phyloP scores from a whole-genome alignment of 331 rosid genomes.

The Quercus tomentella region DNA sequence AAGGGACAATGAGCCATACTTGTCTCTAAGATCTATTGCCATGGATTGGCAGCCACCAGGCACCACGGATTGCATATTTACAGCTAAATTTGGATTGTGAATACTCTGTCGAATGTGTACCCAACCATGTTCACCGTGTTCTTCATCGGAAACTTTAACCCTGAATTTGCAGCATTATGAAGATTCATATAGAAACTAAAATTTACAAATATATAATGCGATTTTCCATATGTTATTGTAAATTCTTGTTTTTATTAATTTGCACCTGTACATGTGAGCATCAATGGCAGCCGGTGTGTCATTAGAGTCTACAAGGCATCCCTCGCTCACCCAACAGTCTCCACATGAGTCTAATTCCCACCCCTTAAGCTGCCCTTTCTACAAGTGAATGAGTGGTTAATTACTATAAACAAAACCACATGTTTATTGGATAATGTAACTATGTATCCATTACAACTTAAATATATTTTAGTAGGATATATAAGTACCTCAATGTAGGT shows the following conservation, averaged over 20 bases:
- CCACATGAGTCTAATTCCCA: constrained; percentile 92
- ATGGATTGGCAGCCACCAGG: constrained; percentile 67
- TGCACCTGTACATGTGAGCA: constrained; percentile 85
- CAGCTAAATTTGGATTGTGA: constrained; percentile 87
- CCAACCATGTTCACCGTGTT: constrained; percentile 75
- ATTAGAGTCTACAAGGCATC: constrained; percentile 70
- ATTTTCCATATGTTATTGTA: background rate
- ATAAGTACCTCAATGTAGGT: constrained; percentile 56
- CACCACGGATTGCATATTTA: constrained; percentile 69
- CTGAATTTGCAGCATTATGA: constrained; percentile 30
- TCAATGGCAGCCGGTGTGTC: constrained; percentile 67
- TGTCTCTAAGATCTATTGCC: constrained; percentile 58
- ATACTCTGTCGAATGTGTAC: constrained; percentile 79
- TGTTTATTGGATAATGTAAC: background rate
- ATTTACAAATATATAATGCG: background rate
- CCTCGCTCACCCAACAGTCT: constrained; percentile 96
- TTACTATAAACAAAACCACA: background rate
- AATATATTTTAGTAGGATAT: background rate
- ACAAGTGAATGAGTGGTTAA: background rate
- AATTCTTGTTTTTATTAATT: background rate
- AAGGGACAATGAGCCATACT: constrained; percentile 36
- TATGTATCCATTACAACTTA: background rate
- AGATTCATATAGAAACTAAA: background rate
- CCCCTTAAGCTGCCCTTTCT: constrained; percentile 79
- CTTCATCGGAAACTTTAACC: constrained; percentile 59